Evolutionary conservation across 805 yeast genomes (phyloP), one percentile per base, ranked within the genome.

Genomic region (Wickerhamomyces silvicola): DNA sequence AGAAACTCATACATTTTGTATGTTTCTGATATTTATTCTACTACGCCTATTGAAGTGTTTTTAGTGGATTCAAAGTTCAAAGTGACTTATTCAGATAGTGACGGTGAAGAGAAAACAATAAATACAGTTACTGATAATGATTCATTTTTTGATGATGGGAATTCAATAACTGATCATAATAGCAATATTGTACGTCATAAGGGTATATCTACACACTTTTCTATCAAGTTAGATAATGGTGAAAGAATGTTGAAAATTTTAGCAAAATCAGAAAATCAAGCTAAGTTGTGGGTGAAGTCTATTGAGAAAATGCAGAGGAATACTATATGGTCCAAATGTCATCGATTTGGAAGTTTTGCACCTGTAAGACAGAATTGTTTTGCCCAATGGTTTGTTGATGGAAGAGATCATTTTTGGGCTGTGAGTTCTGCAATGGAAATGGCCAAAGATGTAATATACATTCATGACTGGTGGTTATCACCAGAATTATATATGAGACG

Each of bases 381-480:
- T 60, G 95, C 96, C 10, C 96, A 92, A 54, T 90, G 95, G 92
- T 79, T 92, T 62, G 97, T 92, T 4, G 99, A 92, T 59, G 95
- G 82, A 4, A 69, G 99, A 49, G 99, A 92, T 57, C 84, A 92
- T 56, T 81, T 86, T 63, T 92, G 97, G 97, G 94, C 97, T 2
- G 78, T 87, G 3, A 82, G 95, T 19, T 78, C 87, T 9, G 98
- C 97, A 0, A 64, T 92, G 33, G 86, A 82, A 44, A 80, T 84
- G 83, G 97, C 98, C 0, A 78, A 78, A 43, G 97, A 92, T 63
- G 90, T 82, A 1, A 81, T 92, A 21, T 92, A 79, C 54, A 86
- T 92, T 30, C 97, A 92, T 51, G 99, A 90, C 50, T 92, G 99
- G 99, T 92, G 98, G 98, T 65, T 92, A 17, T 74, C 90, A 5